phyloP scores from a whole-genome alignment of 2,329 filamentous ascomycete species.

The Metarhizium humberi region DNA sequence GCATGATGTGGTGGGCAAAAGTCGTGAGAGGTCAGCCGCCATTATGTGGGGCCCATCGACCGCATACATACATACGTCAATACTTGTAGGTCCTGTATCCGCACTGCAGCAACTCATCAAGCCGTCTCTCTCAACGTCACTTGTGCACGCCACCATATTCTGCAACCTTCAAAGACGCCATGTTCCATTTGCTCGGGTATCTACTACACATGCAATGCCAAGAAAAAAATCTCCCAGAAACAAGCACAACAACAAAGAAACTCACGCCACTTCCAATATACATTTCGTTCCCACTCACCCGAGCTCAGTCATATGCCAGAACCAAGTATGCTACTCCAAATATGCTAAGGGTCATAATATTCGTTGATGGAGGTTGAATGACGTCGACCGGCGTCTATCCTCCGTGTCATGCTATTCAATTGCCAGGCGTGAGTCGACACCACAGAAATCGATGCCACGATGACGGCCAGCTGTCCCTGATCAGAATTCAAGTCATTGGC shows the following conservation, averaged over 20 bases:
- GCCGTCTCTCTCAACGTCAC: no score
- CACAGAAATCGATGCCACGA: not conserved
- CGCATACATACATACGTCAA: no score
- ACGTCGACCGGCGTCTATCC: not conserved
- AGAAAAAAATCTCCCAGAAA: not conserved
- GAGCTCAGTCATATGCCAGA: not conserved
- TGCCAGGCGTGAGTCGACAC: not conserved
- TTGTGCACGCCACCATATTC: no score
- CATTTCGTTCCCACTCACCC: not conserved
- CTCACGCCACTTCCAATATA: not conserved
- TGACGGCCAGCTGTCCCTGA: not conserved
- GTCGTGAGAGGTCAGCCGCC: no score
- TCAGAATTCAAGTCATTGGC: not conserved
- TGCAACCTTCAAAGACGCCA: no score
- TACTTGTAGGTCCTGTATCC: no score
- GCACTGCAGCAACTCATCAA: no score
- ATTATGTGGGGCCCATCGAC: no score
- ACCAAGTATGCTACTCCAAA: not conserved
- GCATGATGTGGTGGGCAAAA: no score
- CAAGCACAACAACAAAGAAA: not conserved
- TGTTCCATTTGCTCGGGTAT: conserved; percentile 2
- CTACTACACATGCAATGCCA: not conserved
- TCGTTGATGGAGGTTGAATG: not conserved
- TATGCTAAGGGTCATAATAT: not conserved
- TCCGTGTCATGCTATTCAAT: not conserved